Base-by-base conservation (phyloP, 495 filamentous ascomycete species). In the Tuber umbilicatum region DNA sequence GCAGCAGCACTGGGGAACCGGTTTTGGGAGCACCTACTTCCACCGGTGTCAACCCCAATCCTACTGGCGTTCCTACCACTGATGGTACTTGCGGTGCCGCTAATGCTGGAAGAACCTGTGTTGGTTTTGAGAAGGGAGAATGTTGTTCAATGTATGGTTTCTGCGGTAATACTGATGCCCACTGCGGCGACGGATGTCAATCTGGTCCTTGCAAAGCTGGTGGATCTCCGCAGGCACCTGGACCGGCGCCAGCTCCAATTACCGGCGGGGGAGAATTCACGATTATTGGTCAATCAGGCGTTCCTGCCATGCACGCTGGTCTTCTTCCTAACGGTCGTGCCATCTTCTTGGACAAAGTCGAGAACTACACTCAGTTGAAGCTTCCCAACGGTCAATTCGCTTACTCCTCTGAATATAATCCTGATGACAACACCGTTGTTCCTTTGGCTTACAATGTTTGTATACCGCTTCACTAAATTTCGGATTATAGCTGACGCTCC, bases 231-330 rank as follows among this genome's bases (percentile, higher is more conserved):
- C 47, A 67, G 41, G 75, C 78, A 7, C 81, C 78, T 50, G 80
- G 76, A 4, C 78, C 81, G 10, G n/a, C 42, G 10, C 45, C 78
- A 5, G 76, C 76, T 12, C 81, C 81, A 9, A 76, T 78, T 35
- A 82, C 78, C 16, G 73, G 73, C 19, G 77, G 80, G 17, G 89
- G 89, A 19, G 71, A 76, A 37, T 87, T 89, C 77, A 82, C 80
- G 2, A 73, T 88, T 10, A 81, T 87, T 74, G 89, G 88, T 40
- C 76, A 85, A 47, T 86, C 87, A 45, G 89, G 89, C 79, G 89
- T 90, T 70, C 87, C 89, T 64, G 89, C 85, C 17, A 90, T 90
- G 89, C 89, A 89, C 75, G 88, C 89, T 73, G 89, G 83, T 75
- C 85, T 90, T 39, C 81, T 90, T 83, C 86, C 85, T 16, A 89